Conservation (phyloP, 768 basidiomycete genomes). For the Kwoniella botswanensis region DNA sequence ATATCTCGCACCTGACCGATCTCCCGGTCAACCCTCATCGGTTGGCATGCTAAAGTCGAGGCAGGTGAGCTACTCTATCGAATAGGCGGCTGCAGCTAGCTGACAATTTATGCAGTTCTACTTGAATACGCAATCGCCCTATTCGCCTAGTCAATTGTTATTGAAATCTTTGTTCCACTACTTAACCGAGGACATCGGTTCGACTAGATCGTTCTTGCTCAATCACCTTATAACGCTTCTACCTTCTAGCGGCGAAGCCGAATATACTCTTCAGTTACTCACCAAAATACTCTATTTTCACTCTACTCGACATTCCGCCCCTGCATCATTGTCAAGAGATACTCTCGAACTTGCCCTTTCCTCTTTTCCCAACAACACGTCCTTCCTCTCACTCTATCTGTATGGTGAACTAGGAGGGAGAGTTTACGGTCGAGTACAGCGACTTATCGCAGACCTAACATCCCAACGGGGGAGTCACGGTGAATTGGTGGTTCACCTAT, state of each 20-base stretch:
- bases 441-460: conserved; percentile 46
- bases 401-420: conserved; percentile 54
- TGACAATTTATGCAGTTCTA: conserved; percentile 4
- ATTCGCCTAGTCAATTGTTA: conserved; percentile 23
- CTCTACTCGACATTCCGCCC: conserved; percentile 34
- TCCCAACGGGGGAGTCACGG: conserved; percentile 3
- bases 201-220: conserved; percentile 34
- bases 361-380: conserved; percentile 58
- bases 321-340: conserved; percentile 46
- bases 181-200: conserved; percentile 38
- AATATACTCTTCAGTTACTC: conserved; percentile 52
- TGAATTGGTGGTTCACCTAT: conserved; percentile 47
- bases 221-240: conserved; percentile 41
- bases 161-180: conserved; percentile 48
- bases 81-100: not conserved
- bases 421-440: conserved; percentile 57
- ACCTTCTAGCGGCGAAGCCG: conserved; percentile 41
- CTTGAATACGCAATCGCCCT: not conserved
- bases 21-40: conserved; percentile 22
- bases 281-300: conserved; percentile 53
- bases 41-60: conserved; percentile 34
- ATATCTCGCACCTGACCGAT: not conserved
- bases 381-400: conserved; percentile 57
- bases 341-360: conserved; percentile 55
- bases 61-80: conserved; percentile 31